phyloP scores from a whole-genome alignment of 306 rosid species.

The Sicyos edulis region DNA sequence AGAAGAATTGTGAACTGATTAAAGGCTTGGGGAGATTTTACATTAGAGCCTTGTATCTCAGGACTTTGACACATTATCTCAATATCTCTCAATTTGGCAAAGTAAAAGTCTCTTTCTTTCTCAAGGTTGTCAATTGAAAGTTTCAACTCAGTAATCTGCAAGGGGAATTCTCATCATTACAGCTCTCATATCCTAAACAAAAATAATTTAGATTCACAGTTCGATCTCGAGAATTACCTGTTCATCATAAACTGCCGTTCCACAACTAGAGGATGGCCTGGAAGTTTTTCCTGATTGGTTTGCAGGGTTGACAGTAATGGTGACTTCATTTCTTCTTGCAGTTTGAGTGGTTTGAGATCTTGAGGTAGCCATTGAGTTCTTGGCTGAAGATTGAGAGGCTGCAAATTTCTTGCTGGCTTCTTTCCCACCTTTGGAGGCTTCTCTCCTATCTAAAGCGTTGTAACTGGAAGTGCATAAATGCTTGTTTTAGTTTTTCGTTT shows the following conservation, averaged over 20 bases:
- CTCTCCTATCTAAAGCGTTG: conserved; percentile 82
- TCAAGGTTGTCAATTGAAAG: conserved; percentile 88
- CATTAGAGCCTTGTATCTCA: conserved; percentile 46
- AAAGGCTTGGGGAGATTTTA: neutral
- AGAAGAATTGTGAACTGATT: no score
- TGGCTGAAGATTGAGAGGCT: conserved; percentile 52
- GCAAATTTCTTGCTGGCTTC: conserved; percentile 59
- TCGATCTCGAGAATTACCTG: conserved; percentile 37
- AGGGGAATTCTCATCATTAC: neutral
- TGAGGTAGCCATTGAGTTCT: conserved; percentile 46
- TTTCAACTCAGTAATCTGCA: conserved; percentile 85
- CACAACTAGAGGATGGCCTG: conserved; percentile 41
- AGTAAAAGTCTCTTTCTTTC: conserved; percentile 91
- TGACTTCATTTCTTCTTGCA: conserved; percentile 56
- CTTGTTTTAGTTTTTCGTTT: no score
- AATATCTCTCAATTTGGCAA: conserved; percentile 76
- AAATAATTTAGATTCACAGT: no score
- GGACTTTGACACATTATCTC: conserved; percentile 81
- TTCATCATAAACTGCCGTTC: conserved; percentile 47
- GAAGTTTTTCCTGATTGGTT: conserved; percentile 45
- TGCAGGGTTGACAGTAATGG: conserved; percentile 28
- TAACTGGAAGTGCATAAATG: conserved; percentile 35
- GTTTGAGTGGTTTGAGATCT: conserved; percentile 57
- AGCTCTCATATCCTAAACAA: no score
- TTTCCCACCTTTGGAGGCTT: conserved; percentile 70